Evolutionary conservation across 768 basidiomycete species (phyloP), one percentile per base, ranked within the genome.

Genomic region (Daedaleopsis nitida): DNA sequence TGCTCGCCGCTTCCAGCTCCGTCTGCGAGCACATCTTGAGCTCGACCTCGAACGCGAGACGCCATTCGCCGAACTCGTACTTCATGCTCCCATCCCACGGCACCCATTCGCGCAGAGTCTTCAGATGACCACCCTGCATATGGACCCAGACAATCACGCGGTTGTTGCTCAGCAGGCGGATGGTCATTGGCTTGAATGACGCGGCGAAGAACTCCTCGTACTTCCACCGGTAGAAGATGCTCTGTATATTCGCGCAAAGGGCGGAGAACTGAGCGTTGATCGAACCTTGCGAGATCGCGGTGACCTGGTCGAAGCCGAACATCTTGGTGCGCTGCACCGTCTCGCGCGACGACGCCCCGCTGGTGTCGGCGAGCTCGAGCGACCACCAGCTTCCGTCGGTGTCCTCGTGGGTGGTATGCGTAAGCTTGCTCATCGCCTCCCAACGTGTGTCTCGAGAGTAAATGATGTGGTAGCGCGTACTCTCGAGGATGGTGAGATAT

Each of bases 1-100:
- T 53, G 8, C 45, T 34, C 4, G 59, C 58, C 48, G 53, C 47
- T 37, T 64, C 37, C 5, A 70, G 62, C 43, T 68, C 63, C 19
- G 55, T 47, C 45, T 66, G 60, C 1, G 62, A 59, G 45, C 63
- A 57, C 44, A 66, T 59, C 64, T 69, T 70, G 14, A 74, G 39
- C 16, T 63, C 64, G 34, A 74, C 70, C 54, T 72, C 72, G 65
- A 73, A 74, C 6, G 72, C 70, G 17, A 73, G 60, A 7, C 66
- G 58, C 68, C 70, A 71, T 21, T 68, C 59, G 5, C 61, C 62
- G 64, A 74, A 68, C 23, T 65, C 47, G 21, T 21, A 32, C 5
- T 27, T n/a, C 27, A 52, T 55, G 44, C 44, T 66, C 60, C 63
- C 66, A 16, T 54, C 39, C 49, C 58, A 63, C 17, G 65, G 65